Percentiles rank a stretch among this genome's conserved stretches.
These are phyloP conservation scores for Tricholoma matsutake DNA, from an alignment of 768 basidiomycete genomes.

Conservation along the genomic window DNA sequence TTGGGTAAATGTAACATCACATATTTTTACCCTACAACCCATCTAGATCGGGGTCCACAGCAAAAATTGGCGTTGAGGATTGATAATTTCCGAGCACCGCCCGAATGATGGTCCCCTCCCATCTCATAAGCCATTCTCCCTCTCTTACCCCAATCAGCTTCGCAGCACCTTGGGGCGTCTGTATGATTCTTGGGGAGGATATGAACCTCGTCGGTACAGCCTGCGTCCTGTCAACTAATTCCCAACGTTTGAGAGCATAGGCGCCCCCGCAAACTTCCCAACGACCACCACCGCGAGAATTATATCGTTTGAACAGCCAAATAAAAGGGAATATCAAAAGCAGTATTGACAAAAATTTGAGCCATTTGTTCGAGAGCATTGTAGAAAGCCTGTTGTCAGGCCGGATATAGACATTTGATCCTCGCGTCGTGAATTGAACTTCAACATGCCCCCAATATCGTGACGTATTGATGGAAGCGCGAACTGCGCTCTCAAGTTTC, in stretches of 20 bases:
- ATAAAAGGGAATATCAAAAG: conserved; percentile 75
- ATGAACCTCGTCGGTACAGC: conserved; percentile 5
- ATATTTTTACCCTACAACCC: background rate
- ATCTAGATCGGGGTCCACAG: background rate
- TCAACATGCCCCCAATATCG: conserved; percentile 44
- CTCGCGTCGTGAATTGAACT: conserved; percentile 48
- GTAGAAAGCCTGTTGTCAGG: conserved; percentile 66
- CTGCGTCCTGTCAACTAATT: conserved; percentile 17
- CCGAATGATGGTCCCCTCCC: conserved; percentile 67
- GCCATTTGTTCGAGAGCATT: conserved; percentile 65
- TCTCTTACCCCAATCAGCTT: conserved; percentile 60
- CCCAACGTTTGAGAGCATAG: conserved; percentile 63
- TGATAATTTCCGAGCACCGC: conserved; percentile 49
- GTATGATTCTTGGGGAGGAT: conserved; percentile 23
- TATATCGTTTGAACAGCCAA: conserved; percentile 76
- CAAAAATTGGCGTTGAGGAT: conserved; percentile 33
- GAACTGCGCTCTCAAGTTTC: conserved; percentile 36
- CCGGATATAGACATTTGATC: conserved; percentile 57
- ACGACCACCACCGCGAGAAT: conserved; percentile 61
- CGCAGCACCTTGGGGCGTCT: conserved; percentile 33
- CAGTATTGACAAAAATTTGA: conserved; percentile 66
- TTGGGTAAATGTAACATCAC: background rate
- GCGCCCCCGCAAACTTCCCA: conserved; percentile 79
- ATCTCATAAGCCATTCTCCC: conserved; percentile 75
- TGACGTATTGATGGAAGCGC: conserved; percentile 40